Percentiles rank a stretch among this genome's conserved stretches.
phyloP scores from a whole-genome alignment of 2,329 filamentous ascomycete genomes.

The Clonostachys byssicola region DNA sequence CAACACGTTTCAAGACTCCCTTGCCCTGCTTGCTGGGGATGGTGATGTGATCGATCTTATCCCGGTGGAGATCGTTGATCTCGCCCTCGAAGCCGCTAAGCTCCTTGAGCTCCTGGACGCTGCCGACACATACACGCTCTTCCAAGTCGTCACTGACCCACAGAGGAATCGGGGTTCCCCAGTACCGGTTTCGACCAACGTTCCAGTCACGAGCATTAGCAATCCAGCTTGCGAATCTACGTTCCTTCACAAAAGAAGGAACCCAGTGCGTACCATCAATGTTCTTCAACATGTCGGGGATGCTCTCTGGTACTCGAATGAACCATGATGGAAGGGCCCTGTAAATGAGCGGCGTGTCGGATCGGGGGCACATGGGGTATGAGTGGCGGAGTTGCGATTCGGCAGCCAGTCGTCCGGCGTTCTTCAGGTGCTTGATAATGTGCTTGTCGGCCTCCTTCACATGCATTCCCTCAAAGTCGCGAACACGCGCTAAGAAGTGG shows the following conservation, averaged over 20 bases:
- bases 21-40: constrained; percentile 89
- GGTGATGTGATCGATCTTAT: constrained; percentile 90
- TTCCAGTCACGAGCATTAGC: constrained; percentile 92
- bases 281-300: constrained; percentile 86
- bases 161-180: constrained; percentile 88
- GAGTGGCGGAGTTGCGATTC: constrained; percentile 88
- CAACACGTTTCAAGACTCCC: constrained; percentile 72
- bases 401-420: constrained; percentile 70
- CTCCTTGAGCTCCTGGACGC: constrained; percentile 76
- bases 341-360: constrained; percentile 93
- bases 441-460: constrained; percentile 91
- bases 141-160: constrained; percentile 90
- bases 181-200: constrained; percentile 88
- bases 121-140: constrained; percentile 83
- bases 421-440: constrained; percentile 87
- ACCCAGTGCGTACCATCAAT: constrained; percentile 92
- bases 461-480: constrained; percentile 80
- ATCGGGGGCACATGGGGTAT: constrained; percentile 90
- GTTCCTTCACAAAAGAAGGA: constrained; percentile 84
- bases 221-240: constrained; percentile 89
- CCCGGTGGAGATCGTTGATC: constrained; percentile 81
- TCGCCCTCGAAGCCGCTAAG: constrained; percentile 84
- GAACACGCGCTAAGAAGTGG: constrained; percentile 71
- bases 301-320: constrained; percentile 77
- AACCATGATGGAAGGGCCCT: constrained; percentile 93